These are phyloP conservation scores for Pseudogymnoascus sp. DNA, from an alignment of 2,329 filamentous ascomycete species.

Conservation along the genomic window DNA sequence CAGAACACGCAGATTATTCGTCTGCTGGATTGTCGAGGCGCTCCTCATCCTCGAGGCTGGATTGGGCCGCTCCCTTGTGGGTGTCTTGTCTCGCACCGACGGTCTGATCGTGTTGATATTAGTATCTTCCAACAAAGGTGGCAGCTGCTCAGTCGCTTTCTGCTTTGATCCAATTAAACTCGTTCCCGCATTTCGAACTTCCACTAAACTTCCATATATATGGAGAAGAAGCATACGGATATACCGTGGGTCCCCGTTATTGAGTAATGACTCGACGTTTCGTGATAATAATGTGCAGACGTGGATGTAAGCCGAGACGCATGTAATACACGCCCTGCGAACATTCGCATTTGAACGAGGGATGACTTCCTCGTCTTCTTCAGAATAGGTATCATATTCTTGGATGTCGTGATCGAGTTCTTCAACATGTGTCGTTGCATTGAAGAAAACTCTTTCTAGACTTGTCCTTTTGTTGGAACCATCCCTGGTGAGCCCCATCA, in stretches of 20 bases:
- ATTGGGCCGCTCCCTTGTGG: constrained; percentile 41
- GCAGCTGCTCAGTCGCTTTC: constrained; percentile 8
- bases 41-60: constrained; percentile 26
- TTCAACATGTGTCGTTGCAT: constrained; percentile 57
- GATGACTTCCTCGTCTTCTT: constrained; percentile 39
- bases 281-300: constrained; percentile 51
- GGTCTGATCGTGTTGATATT: constrained; percentile 36
- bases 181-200: constrained; percentile 39
- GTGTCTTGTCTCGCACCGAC: constrained; percentile 43
- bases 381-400: constrained; percentile 45
- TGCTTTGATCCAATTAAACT: constrained; percentile 18
- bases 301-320: constrained; percentile 57
- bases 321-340: constrained; percentile 52
- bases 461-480: constrained; percentile 53
- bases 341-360: constrained; percentile 54
- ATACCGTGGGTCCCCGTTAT: constrained; percentile 58
- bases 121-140: not conserved
- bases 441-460: constrained; percentile 59
- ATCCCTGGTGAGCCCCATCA: constrained; percentile 53
- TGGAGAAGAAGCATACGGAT: constrained; percentile 55
- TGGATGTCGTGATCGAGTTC: constrained; percentile 58
- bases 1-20: constrained; percentile 39
- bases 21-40: constrained; percentile 26
- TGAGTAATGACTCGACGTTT: constrained; percentile 55
- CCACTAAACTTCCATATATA: constrained; percentile 60